These are phyloP conservation scores for Suaeda aralocaspica DNA, from an alignment of 148 eudicot genomes.

Conservation along the genomic window DNA sequence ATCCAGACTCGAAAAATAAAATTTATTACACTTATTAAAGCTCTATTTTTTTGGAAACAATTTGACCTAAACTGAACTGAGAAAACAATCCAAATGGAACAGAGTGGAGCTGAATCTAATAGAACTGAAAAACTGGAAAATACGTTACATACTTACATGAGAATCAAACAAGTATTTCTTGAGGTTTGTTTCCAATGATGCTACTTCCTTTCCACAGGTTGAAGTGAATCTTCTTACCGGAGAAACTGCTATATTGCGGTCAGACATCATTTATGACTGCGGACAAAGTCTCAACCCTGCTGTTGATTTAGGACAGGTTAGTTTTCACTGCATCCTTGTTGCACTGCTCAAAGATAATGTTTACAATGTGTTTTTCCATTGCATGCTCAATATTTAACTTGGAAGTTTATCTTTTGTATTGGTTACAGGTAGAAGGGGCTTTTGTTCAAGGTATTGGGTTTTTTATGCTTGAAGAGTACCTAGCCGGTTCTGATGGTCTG, in stretches of 20 bases:
- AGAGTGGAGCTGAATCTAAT: too few species aligned
- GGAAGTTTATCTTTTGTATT: not conserved
- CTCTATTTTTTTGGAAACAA: too few species aligned
- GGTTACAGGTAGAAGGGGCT: slow-evolving; percentile 79
- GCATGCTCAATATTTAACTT: not conserved
- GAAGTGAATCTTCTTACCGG: slow-evolving; percentile 85
- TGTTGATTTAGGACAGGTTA: slow-evolving; percentile 94
- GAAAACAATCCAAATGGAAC: too few species aligned
- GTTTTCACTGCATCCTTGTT: slow-evolving; percentile 2
- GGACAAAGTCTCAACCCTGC: slow-evolving; percentile 98
- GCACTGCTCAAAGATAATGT: not conserved
- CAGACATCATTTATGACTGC: slow-evolving; percentile 89
- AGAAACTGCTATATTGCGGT: slow-evolving; percentile 62
- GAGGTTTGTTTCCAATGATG: not conserved
- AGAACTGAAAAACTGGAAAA: too few species aligned
- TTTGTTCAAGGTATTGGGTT: slow-evolving; percentile 93
- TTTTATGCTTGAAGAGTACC: slow-evolving; percentile 82
- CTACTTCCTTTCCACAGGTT: slow-evolving; percentile 46
- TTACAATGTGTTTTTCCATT: not conserved
- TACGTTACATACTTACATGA: not conserved
- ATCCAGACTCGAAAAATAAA: not conserved
- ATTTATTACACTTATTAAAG: too few species aligned
- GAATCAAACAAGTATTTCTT: not conserved
- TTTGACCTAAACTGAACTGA: too few species aligned
- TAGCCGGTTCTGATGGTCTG: slow-evolving; percentile 59